Base-by-base conservation (phyloP, 257 asterid genomes). In the Solanum chaucha region DNA sequence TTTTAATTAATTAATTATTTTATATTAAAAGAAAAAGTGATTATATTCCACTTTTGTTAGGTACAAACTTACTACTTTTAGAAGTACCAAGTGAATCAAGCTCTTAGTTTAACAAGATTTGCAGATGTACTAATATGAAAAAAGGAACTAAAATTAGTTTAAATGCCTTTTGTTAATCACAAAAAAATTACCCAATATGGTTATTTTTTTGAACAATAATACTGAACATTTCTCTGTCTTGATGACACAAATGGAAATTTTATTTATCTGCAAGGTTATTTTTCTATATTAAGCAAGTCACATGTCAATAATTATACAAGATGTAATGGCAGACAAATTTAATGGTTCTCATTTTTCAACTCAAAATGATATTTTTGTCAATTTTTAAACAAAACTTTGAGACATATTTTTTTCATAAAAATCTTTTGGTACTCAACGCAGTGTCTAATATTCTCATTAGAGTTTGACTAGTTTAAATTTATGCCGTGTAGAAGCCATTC, bases 391-490 rank as follows among this genome's bases (percentile, higher is more conserved):
- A 71, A 3, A 32, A 71, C 24, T 32, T 32, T 32, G 28, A 81
- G 41, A 3, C 10, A 26, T 22, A 51, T 19, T 55, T 6, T 55
- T 55, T 7, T 55, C 22, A 15, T 51, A 51, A 51, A 0, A 0
- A 0, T 5, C 17, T 19, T 58, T 58, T 58, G 10, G 5, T 7
- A 58, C 20, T 58, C 65, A 17, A 58, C 5, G 11, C 11, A 19
- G 0, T 20, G 4, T 58, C 1, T 0, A 0, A 7, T 58, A 58
- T 58, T 4, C 0, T 6, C 1, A 58, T 58, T 20, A 9, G 2
- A 58, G 11, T 19, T 20, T 58, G 5, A 58, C 4, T 19, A 58
- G 11, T 19, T 0, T 0, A 8, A 55, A 20, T 6, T 55, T 0
- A 1, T 55, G 11, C 10, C 24, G 65, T 19, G 65, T 19, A 58